Evolutionary conservation across 2,329 filamentous ascomycete species (phyloP).

Genomic region (Canariomyces notabilis): DNA sequence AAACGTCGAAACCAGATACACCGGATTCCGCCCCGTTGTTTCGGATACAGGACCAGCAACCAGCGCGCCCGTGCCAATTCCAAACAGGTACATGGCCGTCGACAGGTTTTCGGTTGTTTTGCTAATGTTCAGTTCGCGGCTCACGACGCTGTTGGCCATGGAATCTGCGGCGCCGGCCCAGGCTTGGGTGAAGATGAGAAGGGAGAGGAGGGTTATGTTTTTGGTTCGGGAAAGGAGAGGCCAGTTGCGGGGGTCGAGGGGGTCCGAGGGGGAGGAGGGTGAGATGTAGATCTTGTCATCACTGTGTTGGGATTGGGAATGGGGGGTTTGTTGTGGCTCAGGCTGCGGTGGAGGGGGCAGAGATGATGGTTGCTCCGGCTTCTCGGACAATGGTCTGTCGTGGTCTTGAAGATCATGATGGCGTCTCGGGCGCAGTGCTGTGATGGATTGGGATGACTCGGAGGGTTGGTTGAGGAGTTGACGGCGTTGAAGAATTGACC

Average conservation of each 20-base stretch:
- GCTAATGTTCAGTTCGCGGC: constrained; percentile 38
- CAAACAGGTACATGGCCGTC: constrained; percentile 43
- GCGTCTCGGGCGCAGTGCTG: too few relatives aligned
- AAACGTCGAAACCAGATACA: constrained; percentile 42
- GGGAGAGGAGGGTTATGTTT: constrained; percentile 32
- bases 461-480: too few relatives aligned
- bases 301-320: too few relatives aligned
- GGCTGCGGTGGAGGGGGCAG: too few relatives aligned
- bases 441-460: too few relatives aligned
- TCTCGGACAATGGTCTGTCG: too few relatives aligned
- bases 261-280: too few relatives aligned
- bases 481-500: too few relatives aligned
- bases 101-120: constrained; percentile 40
- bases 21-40: constrained; percentile 43
- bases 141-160: constrained; percentile 38
- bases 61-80: constrained; percentile 44
- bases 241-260: constrained; percentile 46
- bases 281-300: too few relatives aligned
- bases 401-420: too few relatives aligned
- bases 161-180: constrained; percentile 45
- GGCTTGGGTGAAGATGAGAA: constrained; percentile 44
- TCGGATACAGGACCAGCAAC: constrained; percentile 46
- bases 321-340: too few relatives aligned
- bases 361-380: too few relatives aligned
- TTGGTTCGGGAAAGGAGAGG: constrained; percentile 26